Base-by-base conservation (phyloP, 2,329 filamentous ascomycete genomes). In the Colletotrichum somersetense region DNA sequence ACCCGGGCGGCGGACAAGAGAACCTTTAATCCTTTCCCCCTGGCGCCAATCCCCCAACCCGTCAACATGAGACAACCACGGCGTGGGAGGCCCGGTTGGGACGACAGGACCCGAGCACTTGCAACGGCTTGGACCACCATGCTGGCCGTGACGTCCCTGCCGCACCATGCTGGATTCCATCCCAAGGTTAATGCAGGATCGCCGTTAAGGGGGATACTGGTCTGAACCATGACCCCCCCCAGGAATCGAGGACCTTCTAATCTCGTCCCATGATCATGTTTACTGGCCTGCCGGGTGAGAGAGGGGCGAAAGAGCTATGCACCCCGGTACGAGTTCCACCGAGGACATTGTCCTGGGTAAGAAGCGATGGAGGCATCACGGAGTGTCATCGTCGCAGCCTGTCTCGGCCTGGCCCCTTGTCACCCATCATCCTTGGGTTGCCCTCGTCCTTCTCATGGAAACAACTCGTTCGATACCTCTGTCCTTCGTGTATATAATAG, bases 101-200 rank as follows among this genome's bases (percentile, higher is more conserved):
- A 71, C 57, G 71, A 71, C 61, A 65, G 46, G 1, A 14, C 14
- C 48, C 59, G 30, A 11, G 58, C 44, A 40, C 26, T n/a, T 46
- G 40, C 50, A 42, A 67, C 44, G 64, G 57, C 64, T 53, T 67
- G 68, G 52, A 46, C 53, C 44, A 20, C 44, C 18, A 38, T 64
- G 48, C n/a, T 59, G 57, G 66, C 40, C 66, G 35, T 64, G 69
- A 63, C 69, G 65, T 73, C 61, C 66, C 52, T 64, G 71, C 71
- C 58, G 68, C 71, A 64, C 72, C 72, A 66, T 69, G 59, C 35
- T 14, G n/a, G 30, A 56, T n/a, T 48, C 55, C 64, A 38, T 68
- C 50, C 66, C 55, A 73, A 72, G 55, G 26, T 57, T 50, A 48
- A 12, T 48, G 72, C 72, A 72, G 69, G 72, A 74, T 74, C 69